A percentile compares a stretch with the other conserved stretches of the same genome.
Evolutionary conservation across 2,329 filamentous ascomycete species (phyloP).

Genomic region (Penicillium sp.): DNA sequence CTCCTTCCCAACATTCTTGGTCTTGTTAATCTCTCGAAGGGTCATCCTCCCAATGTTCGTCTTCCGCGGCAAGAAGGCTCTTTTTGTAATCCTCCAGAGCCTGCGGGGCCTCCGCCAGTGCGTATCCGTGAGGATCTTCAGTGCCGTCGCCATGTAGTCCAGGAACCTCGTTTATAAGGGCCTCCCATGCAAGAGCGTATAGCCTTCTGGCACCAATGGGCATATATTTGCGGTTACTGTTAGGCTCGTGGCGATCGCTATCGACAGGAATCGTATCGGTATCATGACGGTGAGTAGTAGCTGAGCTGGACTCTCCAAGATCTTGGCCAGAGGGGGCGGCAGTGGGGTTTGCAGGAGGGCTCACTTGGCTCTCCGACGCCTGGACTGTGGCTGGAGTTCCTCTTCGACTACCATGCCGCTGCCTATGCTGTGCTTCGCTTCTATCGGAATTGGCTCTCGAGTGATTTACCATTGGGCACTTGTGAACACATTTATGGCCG

Average conservation of each 20-base stretch:
- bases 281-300: not conserved
- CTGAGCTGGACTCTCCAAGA: not conserved
- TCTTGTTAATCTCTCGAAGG: not conserved
- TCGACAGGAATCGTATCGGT: not conserved
- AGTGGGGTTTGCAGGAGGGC: not conserved
- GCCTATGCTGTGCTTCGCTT: not conserved
- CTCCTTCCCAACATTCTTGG: not conserved
- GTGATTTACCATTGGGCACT: constrained; percentile 2
- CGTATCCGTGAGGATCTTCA: not conserved
- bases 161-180: not conserved
- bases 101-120: not conserved
- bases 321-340: not conserved
- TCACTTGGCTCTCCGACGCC: not conserved
- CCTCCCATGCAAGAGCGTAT: constrained; percentile 8
- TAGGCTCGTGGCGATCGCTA: not conserved
- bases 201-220: constrained; percentile 1
- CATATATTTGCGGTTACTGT: not conserved
- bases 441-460: not conserved
- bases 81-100: not conserved
- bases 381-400: not conserved
- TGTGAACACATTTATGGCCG: constrained; percentile 13
- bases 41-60: not conserved
- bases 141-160: not conserved
- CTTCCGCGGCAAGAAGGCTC: not conserved
- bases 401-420: not conserved